phyloP scores from a whole-genome alignment of 805 yeast genomes.

The Debaryomyces prosopidis region DNA sequence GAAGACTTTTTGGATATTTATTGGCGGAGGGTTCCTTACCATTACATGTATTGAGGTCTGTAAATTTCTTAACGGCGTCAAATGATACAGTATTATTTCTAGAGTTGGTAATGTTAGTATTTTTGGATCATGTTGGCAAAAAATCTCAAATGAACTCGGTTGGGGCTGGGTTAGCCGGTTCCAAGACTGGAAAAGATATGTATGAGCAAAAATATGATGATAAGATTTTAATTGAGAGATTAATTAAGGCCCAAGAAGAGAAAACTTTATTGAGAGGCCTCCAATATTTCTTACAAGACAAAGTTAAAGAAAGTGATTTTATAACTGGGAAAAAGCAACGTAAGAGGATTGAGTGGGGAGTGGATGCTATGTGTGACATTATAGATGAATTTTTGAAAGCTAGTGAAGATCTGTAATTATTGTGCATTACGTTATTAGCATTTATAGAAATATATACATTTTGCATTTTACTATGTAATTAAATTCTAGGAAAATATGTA shows the following conservation, averaged over 20 bases:
- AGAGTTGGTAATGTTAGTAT: slow-evolving; percentile 70
- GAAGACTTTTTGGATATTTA: slow-evolving; percentile 76
- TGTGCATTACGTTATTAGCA: not conserved
- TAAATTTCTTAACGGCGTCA: slow-evolving; percentile 70
- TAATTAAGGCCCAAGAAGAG: slow-evolving; percentile 60
- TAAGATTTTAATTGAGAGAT: slow-evolving; percentile 45
- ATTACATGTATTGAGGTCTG: slow-evolving; percentile 68
- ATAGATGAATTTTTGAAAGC: slow-evolving; percentile 42
- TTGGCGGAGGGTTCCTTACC: slow-evolving; percentile 74
- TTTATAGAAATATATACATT: slow-evolving; percentile 1
- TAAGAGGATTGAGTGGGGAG: slow-evolving; percentile 68
- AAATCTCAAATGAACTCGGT: slow-evolving; percentile 52
- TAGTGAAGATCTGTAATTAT: slow-evolving; percentile 3
- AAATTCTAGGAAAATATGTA: slow-evolving; percentile 1
- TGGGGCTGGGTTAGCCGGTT: slow-evolving; percentile 42
- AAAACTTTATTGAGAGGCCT: slow-evolving; percentile 63
- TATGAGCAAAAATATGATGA: slow-evolving; percentile 47
- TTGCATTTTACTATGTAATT: not conserved
- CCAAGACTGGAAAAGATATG: slow-evolving; percentile 23
- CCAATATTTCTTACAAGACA: slow-evolving; percentile 56
- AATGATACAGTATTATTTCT: slow-evolving; percentile 66
- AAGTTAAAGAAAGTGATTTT: slow-evolving; percentile 46
- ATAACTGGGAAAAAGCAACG: slow-evolving; percentile 55
- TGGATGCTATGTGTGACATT: slow-evolving; percentile 52
- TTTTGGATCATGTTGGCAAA: slow-evolving; percentile 65